Base-by-base conservation (phyloP, 2,329 filamentous ascomycete species). In the Fusarium pininemorale region DNA sequence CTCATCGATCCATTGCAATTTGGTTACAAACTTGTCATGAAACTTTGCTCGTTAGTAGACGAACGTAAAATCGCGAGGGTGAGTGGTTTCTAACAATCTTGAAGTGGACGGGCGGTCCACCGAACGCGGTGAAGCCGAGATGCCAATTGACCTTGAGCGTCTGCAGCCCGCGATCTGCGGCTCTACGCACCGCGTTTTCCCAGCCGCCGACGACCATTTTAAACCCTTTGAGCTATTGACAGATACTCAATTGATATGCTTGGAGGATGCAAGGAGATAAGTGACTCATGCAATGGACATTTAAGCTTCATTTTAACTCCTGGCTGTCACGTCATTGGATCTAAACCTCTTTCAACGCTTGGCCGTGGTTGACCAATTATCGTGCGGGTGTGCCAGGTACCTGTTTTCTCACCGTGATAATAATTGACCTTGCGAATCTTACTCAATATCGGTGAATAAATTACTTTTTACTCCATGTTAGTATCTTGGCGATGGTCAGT, bases 1-100 rank as follows among this genome's bases (percentile, higher is more conserved):
- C 61, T 94, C 91, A 79, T 93, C 90, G 32, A 94, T 86, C 92
- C 92, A 94, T 77, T 84, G 80, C 44, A 87, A 80, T 51, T 88
- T 87, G 2, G 86, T 84, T 0, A 93, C 90, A 75, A 92, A 94
- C 48, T 88, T 76, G 10, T 76, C 74, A n/a, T 75, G 70, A 2
- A 76, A 75, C 74, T 75, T 15, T 4, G 3, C 16, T 18, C 35
- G 35, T 37, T 18, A 37, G 35, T 37, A 4, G 2, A 37, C 1
- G 35, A 0, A 18, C 15, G 16, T 18, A 37, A 18, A 2, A 37
- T 18, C 8, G 35, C 35, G 35, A 37, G 3, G 15, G 16, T 18
- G 35, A 9, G 16, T 37, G 35, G 1, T 37, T 37, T 16, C 35
- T 18, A 37, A 37, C 35, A 37, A 37, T 37, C 9, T 74, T 74